Conservation (phyloP, 257 asterid genomes). For the Solanum appendiculatum region DNA sequence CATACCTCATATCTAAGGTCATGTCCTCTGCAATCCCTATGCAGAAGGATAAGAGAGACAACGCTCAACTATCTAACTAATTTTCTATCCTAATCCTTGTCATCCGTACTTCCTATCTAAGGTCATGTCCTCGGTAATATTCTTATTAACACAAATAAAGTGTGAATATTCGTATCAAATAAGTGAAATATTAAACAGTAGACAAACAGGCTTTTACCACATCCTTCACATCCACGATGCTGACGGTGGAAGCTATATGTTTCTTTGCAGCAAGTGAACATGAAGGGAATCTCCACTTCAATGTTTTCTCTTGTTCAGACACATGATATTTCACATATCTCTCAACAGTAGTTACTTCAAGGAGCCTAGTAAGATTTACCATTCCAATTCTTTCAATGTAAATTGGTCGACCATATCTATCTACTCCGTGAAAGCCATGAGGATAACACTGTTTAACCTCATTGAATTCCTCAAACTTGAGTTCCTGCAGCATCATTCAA, state of each 20-base stretch:
- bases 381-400: conserved; percentile 69
- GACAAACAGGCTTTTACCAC: conserved; percentile 29
- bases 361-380: conserved; percentile 35
- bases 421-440: conserved; percentile 80
- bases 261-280: conserved; percentile 70
- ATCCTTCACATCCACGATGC: conserved; percentile 69
- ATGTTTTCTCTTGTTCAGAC: conserved; percentile 58
- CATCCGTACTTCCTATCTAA: background rate
- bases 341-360: conserved; percentile 47
- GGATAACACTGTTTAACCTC: conserved; percentile 63
- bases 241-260: conserved; percentile 64
- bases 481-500: conserved; percentile 36
- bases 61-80: background rate
- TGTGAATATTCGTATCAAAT: background rate
- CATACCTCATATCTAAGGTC: background rate
- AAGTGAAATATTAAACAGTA: background rate
- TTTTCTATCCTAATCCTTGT: background rate
- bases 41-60: background rate
- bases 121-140: background rate
- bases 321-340: conserved; percentile 63
- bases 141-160: background rate
- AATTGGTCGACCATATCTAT: conserved; percentile 60
- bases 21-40: background rate
- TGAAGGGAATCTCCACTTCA: conserved; percentile 55
- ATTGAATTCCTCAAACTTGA: conserved; percentile 37